Conservation (phyloP, 2,329 filamentous ascomycete genomes). For the Dendrostoma leiphaemia region DNA sequence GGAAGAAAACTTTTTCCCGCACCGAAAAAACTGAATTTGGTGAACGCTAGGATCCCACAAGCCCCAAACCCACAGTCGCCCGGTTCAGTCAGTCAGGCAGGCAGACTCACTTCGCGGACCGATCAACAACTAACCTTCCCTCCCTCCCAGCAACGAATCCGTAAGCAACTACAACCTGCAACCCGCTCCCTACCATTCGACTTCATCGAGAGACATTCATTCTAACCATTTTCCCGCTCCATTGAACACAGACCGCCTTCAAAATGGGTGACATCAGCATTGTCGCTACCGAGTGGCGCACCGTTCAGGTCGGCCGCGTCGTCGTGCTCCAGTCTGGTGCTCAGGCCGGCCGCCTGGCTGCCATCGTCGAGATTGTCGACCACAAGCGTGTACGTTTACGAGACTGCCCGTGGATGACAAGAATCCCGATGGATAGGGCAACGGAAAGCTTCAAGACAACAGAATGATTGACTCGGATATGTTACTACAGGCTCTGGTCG, state of each 20-base stretch:
- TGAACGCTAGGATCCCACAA: neutral
- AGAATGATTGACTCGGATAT: constrained; percentile 28
- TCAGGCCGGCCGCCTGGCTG: constrained; percentile 81
- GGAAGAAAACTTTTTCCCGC: constrained; percentile 3
- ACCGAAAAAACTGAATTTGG: constrained; percentile 2
- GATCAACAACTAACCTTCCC: constrained; percentile 7
- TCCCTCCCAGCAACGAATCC: constrained; percentile 2
- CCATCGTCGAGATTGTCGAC: constrained; percentile 99
- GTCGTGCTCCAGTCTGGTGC: constrained; percentile 85
- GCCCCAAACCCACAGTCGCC: neutral
- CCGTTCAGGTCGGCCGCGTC: constrained; percentile 97
- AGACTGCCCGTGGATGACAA: constrained; percentile 2
- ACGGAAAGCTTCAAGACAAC: constrained; percentile 8
- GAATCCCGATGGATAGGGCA: constrained; percentile 13
- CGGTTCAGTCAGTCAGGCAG: neutral
- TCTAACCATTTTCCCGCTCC: constrained; percentile 25
- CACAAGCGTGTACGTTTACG: constrained; percentile 93
- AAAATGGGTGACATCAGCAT: constrained; percentile 83
- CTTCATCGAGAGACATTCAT: constrained; percentile 9
- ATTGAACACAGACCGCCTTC: constrained; percentile 52
- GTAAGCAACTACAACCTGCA: constrained; percentile 2
- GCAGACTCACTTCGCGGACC: constrained; percentile 4
- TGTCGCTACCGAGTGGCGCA: constrained; percentile 83
- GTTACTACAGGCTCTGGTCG: constrained; percentile 77
- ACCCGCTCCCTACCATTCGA: neutral